Evolutionary conservation across 2,329 filamentous ascomycete species (phyloP).

Genomic region (Claviceps sorghi): DNA sequence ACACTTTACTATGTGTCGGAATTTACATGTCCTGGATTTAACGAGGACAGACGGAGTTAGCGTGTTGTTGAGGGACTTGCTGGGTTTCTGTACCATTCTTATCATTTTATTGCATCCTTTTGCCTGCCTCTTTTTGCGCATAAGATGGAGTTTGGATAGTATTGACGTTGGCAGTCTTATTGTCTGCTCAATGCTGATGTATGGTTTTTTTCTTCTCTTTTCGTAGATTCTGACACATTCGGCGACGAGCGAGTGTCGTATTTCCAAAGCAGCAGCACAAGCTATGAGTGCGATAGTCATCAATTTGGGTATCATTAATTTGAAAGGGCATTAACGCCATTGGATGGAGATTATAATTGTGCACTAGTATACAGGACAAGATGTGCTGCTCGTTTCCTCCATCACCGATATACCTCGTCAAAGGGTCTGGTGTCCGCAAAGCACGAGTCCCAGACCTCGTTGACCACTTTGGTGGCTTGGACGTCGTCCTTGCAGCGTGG

Average conservation of each 20-base stretch:
- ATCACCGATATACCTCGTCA: conserved; percentile 80
- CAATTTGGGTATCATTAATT: conserved; percentile 1
- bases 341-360: background rate
- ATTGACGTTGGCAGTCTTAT: conserved; percentile 6
- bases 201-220: background rate
- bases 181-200: background rate
- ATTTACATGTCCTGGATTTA: conserved; percentile 2
- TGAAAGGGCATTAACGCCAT: background rate
- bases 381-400: background rate
- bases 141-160: conserved; percentile 14
- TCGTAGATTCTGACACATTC: background rate
- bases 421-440: conserved; percentile 90
- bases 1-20: conserved; percentile 5
- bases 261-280: background rate
- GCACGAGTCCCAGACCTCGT: conserved; percentile 98
- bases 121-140: conserved; percentile 12
- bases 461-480: conserved; percentile 76
- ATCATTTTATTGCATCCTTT: background rate
- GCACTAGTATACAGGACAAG: conserved; percentile 3
- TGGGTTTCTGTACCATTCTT: background rate
- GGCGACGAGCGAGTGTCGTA: too few relatives aligned
- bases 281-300: background rate
- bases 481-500: conserved; percentile 72
- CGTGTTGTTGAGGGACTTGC: conserved; percentile 5
- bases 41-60: conserved; percentile 5